Base-by-base conservation (phyloP, 345 rosid species). In the Populus euphratica region DNA sequence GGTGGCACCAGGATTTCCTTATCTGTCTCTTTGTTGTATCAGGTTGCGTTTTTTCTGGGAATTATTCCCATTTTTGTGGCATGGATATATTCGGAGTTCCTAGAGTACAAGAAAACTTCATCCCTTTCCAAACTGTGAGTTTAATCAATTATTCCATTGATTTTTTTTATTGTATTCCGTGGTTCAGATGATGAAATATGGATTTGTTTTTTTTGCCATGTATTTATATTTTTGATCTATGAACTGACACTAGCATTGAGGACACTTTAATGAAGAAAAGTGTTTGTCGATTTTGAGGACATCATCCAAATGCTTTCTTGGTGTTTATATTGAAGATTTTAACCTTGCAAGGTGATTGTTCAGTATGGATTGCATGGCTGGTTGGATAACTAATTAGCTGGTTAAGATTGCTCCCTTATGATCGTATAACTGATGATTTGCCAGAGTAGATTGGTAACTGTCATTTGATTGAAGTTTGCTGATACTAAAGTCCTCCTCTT, bases 1-100 rank as follows among this genome's bases (percentile, higher is more conserved):
- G 2, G 12, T 8, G 13, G 12, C 10, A 0, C 44, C 13, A 41
- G 10, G 12, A 41, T 41, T 41, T 8, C 43, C 27, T 31, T n/a
- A 27, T 11, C 25, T 35, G 68, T 79, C 77, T 63, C 43, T 50
- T 86, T 49, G 73, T 81, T 70, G 73, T 80, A 71, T 29, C 90
- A 94, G 99, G 95, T 96, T 64, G 91, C 99, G 72, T 94, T 94
- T 83, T 79, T 96, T 77, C 92, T 96, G 1, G 99, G 97, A 68
- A 79, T 96, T 56, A 83, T 90, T 47, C 97, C 99, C 13, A 81
- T 94, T 67, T 87, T 92, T 81, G 75, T 94, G 12, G 93, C 96
- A 68, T 96, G 99, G 98, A 81, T 92, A 76, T 96, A 92, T 83
- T 89, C 99, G 16, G 99, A 96, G 88, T 81, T 89, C 56, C 83